Conservation (phyloP, 169 alveolate genomes). For the Cryptosporidium andersoni region DNA sequence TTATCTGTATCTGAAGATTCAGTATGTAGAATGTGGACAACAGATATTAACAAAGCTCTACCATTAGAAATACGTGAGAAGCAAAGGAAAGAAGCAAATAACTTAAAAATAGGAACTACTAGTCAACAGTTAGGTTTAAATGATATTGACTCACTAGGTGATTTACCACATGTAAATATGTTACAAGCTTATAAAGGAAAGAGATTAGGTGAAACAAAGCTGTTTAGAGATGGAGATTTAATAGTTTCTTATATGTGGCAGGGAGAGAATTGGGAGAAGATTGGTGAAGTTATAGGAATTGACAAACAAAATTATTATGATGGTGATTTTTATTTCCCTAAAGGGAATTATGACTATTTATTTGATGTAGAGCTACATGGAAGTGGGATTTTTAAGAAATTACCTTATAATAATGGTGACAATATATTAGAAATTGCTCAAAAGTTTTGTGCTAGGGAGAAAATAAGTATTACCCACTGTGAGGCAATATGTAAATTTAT, state of each 20-base stretch:
- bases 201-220: conserved; percentile 1
- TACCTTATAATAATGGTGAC: conserved; percentile 51
- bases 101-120: not conserved
- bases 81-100: not conserved
- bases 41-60: not conserved
- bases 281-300: not conserved
- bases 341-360: conserved; percentile 24
- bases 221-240: not conserved
- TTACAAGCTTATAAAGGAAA: not conserved
- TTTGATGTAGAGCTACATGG: not conserved
- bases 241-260: conserved; percentile 22
- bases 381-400: not conserved
- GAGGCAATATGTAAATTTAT: conserved; percentile 14
- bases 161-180: conserved; percentile 9
- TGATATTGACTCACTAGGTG: not conserved
- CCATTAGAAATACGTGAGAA: not conserved
- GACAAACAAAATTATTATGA: not conserved
- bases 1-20: conserved; percentile 52
- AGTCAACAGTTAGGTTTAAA: conserved; percentile 1
- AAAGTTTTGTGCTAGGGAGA: conserved; percentile 59
- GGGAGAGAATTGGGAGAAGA: conserved; percentile 6
- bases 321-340: conserved; percentile 22
- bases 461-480: conserved; percentile 1
- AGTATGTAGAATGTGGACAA: conserved; percentile 38
- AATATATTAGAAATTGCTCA: conserved; percentile 6